Evolutionary conservation across 768 basidiomycete species (phyloP).

Genomic region (Hypholoma sublateritium): DNA sequence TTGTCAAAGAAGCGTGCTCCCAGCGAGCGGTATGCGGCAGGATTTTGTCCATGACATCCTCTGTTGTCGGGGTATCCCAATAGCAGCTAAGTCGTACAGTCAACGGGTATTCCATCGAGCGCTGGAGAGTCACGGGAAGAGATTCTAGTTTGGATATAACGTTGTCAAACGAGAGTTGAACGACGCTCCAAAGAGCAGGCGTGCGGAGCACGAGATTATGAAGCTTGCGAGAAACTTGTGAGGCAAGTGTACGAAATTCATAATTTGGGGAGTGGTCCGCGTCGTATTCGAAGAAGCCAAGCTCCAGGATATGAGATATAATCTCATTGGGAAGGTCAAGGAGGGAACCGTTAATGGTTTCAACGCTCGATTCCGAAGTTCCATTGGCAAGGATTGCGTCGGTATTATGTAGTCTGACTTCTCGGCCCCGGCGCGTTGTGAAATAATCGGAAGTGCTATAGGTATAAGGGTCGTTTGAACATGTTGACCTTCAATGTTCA

Average conservation of each 20-base stretch:
- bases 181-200: slow-evolving; percentile 32
- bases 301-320: slow-evolving; percentile 27
- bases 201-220: slow-evolving; percentile 23
- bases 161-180: slow-evolving; percentile 25
- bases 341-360: not conserved
- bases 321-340: slow-evolving; percentile 28
- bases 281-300: slow-evolving; percentile 21
- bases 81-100: slow-evolving; percentile 29
- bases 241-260: slow-evolving; percentile 17
- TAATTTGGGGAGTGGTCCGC: slow-evolving; percentile 10
- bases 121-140: slow-evolving; percentile 23
- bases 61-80: slow-evolving; percentile 23
- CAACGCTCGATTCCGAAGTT: not conserved
- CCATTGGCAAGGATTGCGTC: no score
- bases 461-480: not conserved
- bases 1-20: slow-evolving; percentile 24
- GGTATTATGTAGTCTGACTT: not conserved
- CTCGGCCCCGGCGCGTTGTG: not conserved
- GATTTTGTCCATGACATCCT: slow-evolving; percentile 22
- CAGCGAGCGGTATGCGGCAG: slow-evolving; percentile 28
- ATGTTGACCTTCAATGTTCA: slow-evolving; percentile 5
- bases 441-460: slow-evolving; percentile 15
- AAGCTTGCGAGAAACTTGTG: slow-evolving; percentile 23
- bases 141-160: slow-evolving; percentile 16
- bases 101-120: slow-evolving; percentile 28